Evolutionary conservation across 2,329 filamentous ascomycete genomes (phyloP).

Genomic region (Trichocomaceae sp.): DNA sequence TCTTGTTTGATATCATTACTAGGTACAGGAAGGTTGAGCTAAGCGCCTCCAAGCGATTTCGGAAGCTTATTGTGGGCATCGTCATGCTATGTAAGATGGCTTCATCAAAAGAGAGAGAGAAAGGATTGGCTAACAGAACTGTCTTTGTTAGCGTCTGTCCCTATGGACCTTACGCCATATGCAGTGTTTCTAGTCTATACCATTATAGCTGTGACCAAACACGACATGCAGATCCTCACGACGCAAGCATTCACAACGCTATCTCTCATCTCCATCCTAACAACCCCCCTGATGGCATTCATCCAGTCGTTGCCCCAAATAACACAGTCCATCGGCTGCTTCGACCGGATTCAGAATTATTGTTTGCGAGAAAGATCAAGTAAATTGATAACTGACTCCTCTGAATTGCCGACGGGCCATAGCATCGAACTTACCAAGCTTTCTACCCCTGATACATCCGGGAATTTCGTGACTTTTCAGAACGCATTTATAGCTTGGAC

Average conservation of each 20-base stretch:
- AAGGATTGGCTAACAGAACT: too few relatives aligned
- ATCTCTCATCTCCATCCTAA: too few relatives aligned
- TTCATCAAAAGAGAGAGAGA: conserved; percentile 17
- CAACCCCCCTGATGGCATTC: too few relatives aligned
- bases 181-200: conserved; percentile 18
- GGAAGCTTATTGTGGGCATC: conserved; percentile 34
- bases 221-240: background rate
- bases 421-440: conserved; percentile 26
- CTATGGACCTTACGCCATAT: background rate
- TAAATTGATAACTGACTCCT: too few relatives aligned
- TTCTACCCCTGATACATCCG: too few relatives aligned
- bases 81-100: conserved; percentile 38
- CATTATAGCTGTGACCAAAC: conserved; percentile 13
- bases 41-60: conserved; percentile 34
- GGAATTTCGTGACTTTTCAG: too few relatives aligned
- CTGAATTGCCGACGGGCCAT: background rate
- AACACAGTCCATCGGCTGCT: too few relatives aligned
- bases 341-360: too few relatives aligned
- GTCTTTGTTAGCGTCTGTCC: background rate
- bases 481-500: too few relatives aligned
- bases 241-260: too few relatives aligned
- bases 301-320: too few relatives aligned
- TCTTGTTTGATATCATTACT: conserved; percentile 33
- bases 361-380: too few relatives aligned
- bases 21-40: conserved; percentile 36